Evolutionary conservation across 331 rosid species (phyloP).

Genomic region (Cydonia oblonga): DNA sequence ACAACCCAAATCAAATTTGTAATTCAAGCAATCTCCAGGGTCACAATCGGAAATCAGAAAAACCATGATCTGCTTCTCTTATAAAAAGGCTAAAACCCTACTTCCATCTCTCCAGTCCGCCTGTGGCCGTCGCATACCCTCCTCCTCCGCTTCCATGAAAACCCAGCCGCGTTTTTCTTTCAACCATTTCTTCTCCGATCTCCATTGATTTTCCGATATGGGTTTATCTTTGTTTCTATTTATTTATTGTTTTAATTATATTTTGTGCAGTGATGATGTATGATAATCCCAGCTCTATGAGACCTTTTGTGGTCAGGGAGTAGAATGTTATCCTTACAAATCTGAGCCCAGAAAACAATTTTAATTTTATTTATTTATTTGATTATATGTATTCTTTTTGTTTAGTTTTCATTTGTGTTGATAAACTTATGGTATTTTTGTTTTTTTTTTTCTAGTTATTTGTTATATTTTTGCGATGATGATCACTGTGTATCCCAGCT

Average conservation of each 20-base stretch:
- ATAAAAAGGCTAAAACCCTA: neutral
- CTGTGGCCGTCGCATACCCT: neutral
- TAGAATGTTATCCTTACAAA: constrained; percentile 11
- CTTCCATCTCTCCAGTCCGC: neutral
- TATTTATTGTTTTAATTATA: neutral
- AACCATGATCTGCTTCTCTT: neutral
- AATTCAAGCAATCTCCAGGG: neutral
- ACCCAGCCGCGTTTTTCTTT: neutral
- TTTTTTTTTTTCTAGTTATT: no score
- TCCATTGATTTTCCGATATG: neutral
- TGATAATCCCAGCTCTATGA: constrained; percentile 40
- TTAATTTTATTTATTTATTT: neutral
- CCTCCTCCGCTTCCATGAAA: neutral
- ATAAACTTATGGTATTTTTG: no score
- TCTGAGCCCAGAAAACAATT: constrained; percentile 16
- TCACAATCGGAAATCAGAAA: neutral
- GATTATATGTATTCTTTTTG: neutral
- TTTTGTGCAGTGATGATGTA: constrained; percentile 18
- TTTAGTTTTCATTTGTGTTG: neutral
- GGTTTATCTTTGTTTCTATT: neutral
- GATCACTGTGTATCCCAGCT: constrained; percentile 12
- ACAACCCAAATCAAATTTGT: neutral
- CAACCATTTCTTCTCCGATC: neutral
- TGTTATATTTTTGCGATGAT: neutral
- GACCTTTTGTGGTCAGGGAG: constrained; percentile 31